These are phyloP conservation scores for Lecanicillium sp. DNA, from an alignment of 2,329 filamentous ascomycete genomes.

Conservation along the genomic window DNA sequence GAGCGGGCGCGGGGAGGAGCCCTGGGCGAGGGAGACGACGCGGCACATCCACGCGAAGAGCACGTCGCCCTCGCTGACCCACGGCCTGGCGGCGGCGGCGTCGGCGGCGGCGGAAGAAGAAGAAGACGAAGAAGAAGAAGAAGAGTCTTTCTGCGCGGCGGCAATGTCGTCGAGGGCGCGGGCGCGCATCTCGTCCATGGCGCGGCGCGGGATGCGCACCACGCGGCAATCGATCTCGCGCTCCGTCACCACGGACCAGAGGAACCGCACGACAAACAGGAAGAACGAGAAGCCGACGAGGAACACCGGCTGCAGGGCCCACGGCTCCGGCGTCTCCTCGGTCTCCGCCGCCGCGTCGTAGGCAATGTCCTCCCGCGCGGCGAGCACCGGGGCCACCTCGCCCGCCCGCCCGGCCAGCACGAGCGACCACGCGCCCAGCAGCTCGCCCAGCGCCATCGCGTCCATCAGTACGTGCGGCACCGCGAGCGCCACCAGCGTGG, in stretches of 20 bases:
- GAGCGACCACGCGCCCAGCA: slow-evolving; percentile 39
- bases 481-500: slow-evolving; percentile 38
- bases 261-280: slow-evolving; percentile 27
- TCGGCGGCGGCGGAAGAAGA: too few species aligned
- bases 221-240: slow-evolving; percentile 10
- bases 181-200: slow-evolving; percentile 24
- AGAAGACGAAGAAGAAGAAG: too few species aligned
- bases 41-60: slow-evolving; percentile 1
- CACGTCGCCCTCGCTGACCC: slow-evolving; percentile 11
- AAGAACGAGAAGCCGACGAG: slow-evolving; percentile 23
- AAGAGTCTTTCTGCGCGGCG: too few species aligned
- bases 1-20: not conserved
- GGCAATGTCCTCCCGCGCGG: slow-evolving; percentile 2
- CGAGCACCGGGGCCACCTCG: slow-evolving; percentile 28
- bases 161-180: slow-evolving; percentile 20
- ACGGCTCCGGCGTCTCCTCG: not conserved
- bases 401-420: slow-evolving; percentile 36
- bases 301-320: slow-evolving; percentile 11
- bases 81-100: too few species aligned
- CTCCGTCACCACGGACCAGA: slow-evolving; percentile 1
- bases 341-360: not conserved
- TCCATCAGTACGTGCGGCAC: slow-evolving; percentile 43
- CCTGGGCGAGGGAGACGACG: slow-evolving; percentile 1
- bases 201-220: slow-evolving; percentile 31
- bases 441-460: slow-evolving; percentile 32